Evolutionary conservation across 2,329 filamentous ascomycete species (phyloP).

Genomic region (Sporothrix schenckii): DNA sequence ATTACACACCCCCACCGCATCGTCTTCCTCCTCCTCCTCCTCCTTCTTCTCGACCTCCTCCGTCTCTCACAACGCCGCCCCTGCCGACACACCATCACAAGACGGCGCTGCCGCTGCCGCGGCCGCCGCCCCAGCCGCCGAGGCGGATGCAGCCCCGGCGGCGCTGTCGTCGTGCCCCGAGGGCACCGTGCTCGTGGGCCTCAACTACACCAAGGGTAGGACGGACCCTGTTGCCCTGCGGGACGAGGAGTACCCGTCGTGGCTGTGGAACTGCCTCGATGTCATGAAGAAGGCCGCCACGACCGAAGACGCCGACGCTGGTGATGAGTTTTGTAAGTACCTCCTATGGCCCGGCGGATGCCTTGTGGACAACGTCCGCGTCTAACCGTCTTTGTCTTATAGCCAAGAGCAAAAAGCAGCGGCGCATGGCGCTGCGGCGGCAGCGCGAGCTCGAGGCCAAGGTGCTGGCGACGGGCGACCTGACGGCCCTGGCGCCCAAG

Average conservation of each 20-base stretch:
- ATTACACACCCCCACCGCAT: constrained; percentile 32
- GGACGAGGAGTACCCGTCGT: constrained; percentile 76
- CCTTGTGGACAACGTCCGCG: background rate
- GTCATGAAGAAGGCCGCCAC: constrained; percentile 58
- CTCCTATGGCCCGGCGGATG: background rate
- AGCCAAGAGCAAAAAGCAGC: constrained; percentile 86
- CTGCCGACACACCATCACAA: constrained; percentile 36
- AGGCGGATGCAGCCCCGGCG: constrained; percentile 38
- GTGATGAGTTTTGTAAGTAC: constrained; percentile 78
- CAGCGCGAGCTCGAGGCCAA: constrained; percentile 59
- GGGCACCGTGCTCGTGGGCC: constrained; percentile 70
- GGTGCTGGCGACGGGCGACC: constrained; percentile 66
- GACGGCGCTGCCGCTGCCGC: constrained; percentile 30
- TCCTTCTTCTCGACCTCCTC: constrained; percentile 42
- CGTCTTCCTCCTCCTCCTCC: constrained; percentile 45
- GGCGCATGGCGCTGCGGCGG: constrained; percentile 69
- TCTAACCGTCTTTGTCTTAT: background rate
- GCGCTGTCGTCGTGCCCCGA: constrained; percentile 60
- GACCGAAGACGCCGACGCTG: constrained; percentile 56
- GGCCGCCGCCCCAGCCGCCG: constrained; percentile 31
- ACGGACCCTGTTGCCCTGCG: constrained; percentile 72
- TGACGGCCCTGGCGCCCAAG: constrained; percentile 67
- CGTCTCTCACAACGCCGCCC: constrained; percentile 27
- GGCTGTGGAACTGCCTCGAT: constrained; percentile 76
- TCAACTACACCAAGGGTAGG: constrained; percentile 77